A percentile compares a stretch with the other conserved stretches of the same genome.
Evolutionary conservation across 78 protist species (phyloP).

Genomic region (Monocercomonoides exilis): DNA sequence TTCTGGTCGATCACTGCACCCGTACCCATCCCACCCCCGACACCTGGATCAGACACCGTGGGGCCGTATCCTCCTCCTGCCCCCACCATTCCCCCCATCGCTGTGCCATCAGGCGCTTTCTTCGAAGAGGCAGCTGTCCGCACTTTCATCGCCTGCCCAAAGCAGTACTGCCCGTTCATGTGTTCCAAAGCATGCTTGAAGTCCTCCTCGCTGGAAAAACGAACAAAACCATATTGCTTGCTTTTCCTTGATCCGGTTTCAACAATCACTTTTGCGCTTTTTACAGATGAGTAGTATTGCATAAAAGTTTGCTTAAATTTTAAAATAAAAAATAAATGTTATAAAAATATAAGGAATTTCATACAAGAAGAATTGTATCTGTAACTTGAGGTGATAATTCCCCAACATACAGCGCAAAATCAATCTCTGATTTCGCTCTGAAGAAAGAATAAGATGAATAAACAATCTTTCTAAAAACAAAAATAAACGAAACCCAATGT

Average conservation of each 20-base stretch:
- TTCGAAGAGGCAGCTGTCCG: background rate
- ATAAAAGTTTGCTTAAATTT: too few species aligned
- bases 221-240: background rate
- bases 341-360: background rate
- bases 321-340: background rate
- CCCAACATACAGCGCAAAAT: background rate
- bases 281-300: too few species aligned
- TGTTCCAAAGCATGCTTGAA: background rate
- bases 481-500: background rate
- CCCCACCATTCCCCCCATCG: too few species aligned
- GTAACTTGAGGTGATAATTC: background rate
- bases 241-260: background rate
- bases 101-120: background rate
- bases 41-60: background rate
- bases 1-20: background rate
- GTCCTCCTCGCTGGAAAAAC: background rate
- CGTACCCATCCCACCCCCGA: background rate
- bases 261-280: background rate
- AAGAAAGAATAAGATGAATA: background rate
- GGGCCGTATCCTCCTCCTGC: background rate
- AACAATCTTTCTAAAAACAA: background rate
- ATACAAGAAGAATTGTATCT: background rate
- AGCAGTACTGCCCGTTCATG: background rate
- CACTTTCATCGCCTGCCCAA: background rate
- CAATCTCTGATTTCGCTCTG: background rate